Conservation (phyloP, 257 asterid species). For the Osmanthus fragrans region DNA sequence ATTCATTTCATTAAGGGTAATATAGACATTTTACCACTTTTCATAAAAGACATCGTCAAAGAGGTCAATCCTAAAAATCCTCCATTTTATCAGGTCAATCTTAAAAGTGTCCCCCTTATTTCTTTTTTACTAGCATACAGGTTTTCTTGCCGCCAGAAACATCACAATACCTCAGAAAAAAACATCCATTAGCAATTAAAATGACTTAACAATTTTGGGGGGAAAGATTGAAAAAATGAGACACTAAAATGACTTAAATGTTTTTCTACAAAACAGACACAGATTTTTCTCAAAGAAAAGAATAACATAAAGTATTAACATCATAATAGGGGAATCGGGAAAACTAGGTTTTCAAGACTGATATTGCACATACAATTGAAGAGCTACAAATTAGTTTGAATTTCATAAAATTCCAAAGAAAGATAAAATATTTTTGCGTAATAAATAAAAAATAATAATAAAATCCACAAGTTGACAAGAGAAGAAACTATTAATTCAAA, state of each 20-base stretch:
- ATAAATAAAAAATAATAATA: not conserved
- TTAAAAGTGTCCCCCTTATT: too few species aligned
- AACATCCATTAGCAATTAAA: not conserved
- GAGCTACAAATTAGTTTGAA: not conserved
- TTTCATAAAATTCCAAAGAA: not conserved
- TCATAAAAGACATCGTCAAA: too few species aligned
- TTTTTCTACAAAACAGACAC: not conserved
- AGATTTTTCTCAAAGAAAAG: not conserved
- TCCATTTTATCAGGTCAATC: too few species aligned
- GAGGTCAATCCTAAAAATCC: too few species aligned
- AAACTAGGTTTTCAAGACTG: not conserved
- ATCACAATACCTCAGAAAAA: not conserved
- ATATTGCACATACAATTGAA: not conserved
- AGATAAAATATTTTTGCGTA: not conserved
- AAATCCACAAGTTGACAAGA: not conserved
- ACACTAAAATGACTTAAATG: too few species aligned
- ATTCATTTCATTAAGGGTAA: too few species aligned
- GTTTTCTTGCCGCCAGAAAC: not conserved
- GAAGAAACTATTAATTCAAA: not conserved
- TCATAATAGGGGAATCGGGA: not conserved
- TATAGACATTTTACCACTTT: too few species aligned
- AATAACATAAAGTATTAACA: too few species aligned
- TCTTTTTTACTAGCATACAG: not conserved
- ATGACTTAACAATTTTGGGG: too few species aligned
- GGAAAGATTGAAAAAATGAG: too few species aligned